Conservation (phyloP, 2,329 filamentous ascomycete genomes). For the Colletotrichum somersetense region DNA sequence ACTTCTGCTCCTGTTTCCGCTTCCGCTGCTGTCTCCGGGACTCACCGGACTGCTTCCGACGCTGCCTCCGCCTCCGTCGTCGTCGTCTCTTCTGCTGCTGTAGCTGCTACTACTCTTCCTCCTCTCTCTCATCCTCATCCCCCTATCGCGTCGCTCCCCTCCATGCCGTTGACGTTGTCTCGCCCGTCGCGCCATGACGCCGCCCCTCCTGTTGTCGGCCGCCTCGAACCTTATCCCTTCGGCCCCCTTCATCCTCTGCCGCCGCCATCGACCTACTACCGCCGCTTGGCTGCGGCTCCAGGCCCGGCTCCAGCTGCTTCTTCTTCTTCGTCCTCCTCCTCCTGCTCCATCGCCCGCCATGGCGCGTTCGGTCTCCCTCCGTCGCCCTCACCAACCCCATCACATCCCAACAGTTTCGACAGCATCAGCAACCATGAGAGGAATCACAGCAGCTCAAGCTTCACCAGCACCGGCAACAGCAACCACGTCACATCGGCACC, state of each 20-base stretch:
- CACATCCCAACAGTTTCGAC: slow-evolving; percentile 22
- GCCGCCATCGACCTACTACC: slow-evolving; percentile 22
- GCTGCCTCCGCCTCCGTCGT: background rate
- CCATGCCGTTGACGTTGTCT: slow-evolving; percentile 22
- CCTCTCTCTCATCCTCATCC: background rate
- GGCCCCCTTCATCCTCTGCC: background rate
- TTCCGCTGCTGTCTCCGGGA: background rate
- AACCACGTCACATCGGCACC: slow-evolving; percentile 6
- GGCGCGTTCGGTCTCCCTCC: slow-evolving; percentile 33
- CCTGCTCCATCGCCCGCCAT: slow-evolving; percentile 17
- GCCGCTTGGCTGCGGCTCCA: slow-evolving; percentile 21
- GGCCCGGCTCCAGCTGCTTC: slow-evolving; percentile 7
- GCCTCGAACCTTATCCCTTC: slow-evolving; percentile 21
- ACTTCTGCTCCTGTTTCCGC: background rate
- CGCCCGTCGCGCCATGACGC: slow-evolving; percentile 25
- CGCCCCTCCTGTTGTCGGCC: slow-evolving; percentile 12
- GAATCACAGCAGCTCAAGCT: slow-evolving; percentile 26
- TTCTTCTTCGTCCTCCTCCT: background rate
- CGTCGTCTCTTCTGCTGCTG: background rate
- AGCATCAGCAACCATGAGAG: slow-evolving; percentile 6
- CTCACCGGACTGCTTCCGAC: background rate
- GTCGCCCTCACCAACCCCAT: slow-evolving; percentile 37
- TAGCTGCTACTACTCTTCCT: background rate
- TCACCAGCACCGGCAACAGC: slow-evolving; percentile 8
- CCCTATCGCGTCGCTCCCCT: background rate